Base-by-base conservation (phyloP, 768 basidiomycete genomes). In the Termitomyces sp. region DNA sequence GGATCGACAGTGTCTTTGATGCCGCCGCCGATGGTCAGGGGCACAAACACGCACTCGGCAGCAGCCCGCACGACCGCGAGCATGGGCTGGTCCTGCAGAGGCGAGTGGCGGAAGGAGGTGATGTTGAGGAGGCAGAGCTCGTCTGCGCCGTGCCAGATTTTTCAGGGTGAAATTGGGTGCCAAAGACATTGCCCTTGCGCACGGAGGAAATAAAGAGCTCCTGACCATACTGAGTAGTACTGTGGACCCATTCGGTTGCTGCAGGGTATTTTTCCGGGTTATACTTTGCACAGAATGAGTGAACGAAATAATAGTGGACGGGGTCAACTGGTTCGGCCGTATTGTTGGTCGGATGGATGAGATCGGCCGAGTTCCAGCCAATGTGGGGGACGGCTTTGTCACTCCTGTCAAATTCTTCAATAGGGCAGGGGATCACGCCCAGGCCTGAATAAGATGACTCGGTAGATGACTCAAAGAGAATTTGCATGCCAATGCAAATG, bases 61-160 rank as follows among this genome's bases (percentile, higher is more conserved):
- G 95, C 90, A 0, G 87, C 86, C 55, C 89, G 87, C 42, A 98
- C 93, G 66, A 99, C 91, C 34, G 93, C 91, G 55, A 99, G 84
- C 97, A 99, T 98, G 0, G 97, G 97, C 74, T 99, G 97, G 73
- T 98, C 97, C 44, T 81, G 87, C 36, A 99, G 80, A 1, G 97
- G 95, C 14, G 94, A 98, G 67, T 91, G 89, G 60, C 97, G 91
- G 85, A 99, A 99, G 61, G 96, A 97, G 16, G 97, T 99, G 79
- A 99, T 99, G 75, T 99, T 99, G 70, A 99, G 88, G 62, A 99
- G 86, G 70, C 94, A 97, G 36, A 99, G 79, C 74, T 99, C 97
- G 72, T 99, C 97, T 46, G 96, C 96, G 33, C 91, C 32, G 76
- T 72, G 20, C 97, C 96, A 0, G 93, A 95, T 74, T 99, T 99